phyloP scores from a whole-genome alignment of 2,329 filamentous ascomycete genomes.

The Sphaerulina musiva region DNA sequence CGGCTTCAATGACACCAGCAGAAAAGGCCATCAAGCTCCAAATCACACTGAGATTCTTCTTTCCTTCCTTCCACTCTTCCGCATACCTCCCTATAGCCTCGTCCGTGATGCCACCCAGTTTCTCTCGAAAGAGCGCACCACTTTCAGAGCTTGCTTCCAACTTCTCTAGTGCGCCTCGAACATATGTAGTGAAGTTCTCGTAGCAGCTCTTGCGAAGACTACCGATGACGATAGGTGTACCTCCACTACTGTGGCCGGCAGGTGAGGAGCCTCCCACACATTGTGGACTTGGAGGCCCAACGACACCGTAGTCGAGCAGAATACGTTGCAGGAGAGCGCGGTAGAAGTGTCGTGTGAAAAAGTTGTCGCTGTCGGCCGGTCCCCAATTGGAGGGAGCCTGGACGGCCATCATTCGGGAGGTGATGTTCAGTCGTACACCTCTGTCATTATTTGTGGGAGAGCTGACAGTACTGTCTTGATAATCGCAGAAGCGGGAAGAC shows the following conservation, averaged over 20 bases:
- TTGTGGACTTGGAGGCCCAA: slow-evolving; percentile 48
- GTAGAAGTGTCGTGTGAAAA: slow-evolving; percentile 91
- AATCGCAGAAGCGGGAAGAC: slow-evolving; percentile 61
- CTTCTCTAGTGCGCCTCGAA: slow-evolving; percentile 73
- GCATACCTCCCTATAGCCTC: slow-evolving; percentile 70
- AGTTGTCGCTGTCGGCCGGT: slow-evolving; percentile 67
- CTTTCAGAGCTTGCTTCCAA: slow-evolving; percentile 56
- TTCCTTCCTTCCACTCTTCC: slow-evolving; percentile 54
- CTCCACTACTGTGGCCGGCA: slow-evolving; percentile 34
- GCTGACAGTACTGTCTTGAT: slow-evolving; percentile 23
- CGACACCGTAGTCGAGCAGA: slow-evolving; percentile 77
- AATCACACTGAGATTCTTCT: slow-evolving; percentile 75
- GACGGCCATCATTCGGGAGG: slow-evolving; percentile 94
- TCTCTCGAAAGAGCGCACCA: slow-evolving; percentile 54
- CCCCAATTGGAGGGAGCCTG: slow-evolving; percentile 95
- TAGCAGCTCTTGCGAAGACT: slow-evolving; percentile 77
- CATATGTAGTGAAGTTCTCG: slow-evolving; percentile 65
- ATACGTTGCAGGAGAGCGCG: slow-evolving; percentile 84
- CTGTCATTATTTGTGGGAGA: slow-evolving; percentile 29
- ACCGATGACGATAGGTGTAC: slow-evolving; percentile 77
- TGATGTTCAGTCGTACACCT: slow-evolving; percentile 85
- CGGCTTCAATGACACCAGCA: slow-evolving; percentile 77
- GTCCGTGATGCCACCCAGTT: slow-evolving; percentile 64
- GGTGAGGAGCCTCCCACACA: slow-evolving; percentile 31
- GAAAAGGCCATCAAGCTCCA: slow-evolving; percentile 98